Base-by-base conservation (phyloP, 2,329 filamentous ascomycete species). In the Tolypocladium capitatum region DNA sequence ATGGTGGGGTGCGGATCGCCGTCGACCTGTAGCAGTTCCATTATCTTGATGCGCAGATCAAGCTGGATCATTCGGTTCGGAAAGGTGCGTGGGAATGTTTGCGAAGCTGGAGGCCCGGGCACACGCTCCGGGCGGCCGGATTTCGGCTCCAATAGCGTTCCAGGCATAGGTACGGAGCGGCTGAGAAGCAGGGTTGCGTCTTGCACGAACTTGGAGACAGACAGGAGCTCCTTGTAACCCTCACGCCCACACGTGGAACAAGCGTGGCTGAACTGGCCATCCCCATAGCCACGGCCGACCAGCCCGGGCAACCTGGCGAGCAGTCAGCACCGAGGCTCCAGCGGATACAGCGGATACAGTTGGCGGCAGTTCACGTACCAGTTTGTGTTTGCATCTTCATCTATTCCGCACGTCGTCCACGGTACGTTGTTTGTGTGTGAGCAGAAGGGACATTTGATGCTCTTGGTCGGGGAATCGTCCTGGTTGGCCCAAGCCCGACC, bases 141-240 rank as follows among this genome's bases (percentile, higher is more conserved):
- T 1, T 64, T 60, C 0, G 72, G 59, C 9, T 77, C 68, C 8
- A 87, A 68, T 5, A 87, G 60, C 0, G 84, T 88, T 1, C 85
- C 84, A 0, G 82, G 80, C 69, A 90, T 78, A 0, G 83, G 79
- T 1, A 51, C 40, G 8, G 47, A 48, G 13, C 32, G 45, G 16
- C 27, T 43, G 5, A 53, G 47, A 5, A 53, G 50, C 4, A 48
- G 14, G 4, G 50, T 33, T n/a, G 48, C 32, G 31, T 53, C 52
- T 60, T 63, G 43, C 69, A 66, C 48, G 55, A 88, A 86, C 53
- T 81, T 84, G 40, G 63, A 68, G 2, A 81, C 72, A n/a, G 74
- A 71, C 1, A 89, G 69, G 2, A 69, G 64, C 43, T 83, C 73
- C 53, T 81, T 78, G 11, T 70, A 73, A 48, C 86, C 68, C 1